These are phyloP conservation scores for Combretum micranthum DNA, from an alignment of 345 rosid species.

Conservation along the genomic window DNA sequence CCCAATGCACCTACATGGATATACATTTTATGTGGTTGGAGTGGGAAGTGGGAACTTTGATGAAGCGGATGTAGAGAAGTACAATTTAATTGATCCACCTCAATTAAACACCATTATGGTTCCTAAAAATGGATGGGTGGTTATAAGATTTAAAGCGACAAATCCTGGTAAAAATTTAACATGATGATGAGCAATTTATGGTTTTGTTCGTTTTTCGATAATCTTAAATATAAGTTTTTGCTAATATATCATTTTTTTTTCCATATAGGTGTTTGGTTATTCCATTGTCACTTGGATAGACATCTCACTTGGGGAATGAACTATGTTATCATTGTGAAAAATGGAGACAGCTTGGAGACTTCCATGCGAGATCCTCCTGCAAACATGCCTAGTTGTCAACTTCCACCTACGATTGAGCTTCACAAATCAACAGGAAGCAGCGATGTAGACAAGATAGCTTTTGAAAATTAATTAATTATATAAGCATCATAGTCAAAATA, in stretches of 20 bases:
- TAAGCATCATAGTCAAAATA: no score
- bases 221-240: neutral
- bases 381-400: conserved; percentile 21
- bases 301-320: conserved; percentile 37
- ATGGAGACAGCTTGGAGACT: conserved; percentile 11
- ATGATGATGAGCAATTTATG: no score
- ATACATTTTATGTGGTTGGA: conserved; percentile 9
- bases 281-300: conserved; percentile 39
- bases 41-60: conserved; percentile 7
- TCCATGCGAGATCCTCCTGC: conserved; percentile 18
- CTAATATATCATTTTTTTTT: neutral
- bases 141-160: no score
- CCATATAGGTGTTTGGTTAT: conserved; percentile 23
- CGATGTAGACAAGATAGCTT: no score
- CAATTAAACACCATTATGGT: conserved; percentile 12
- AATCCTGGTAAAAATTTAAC: no score
- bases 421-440: no score
- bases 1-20: conserved; percentile 28
- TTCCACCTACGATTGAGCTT: no score
- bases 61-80: conserved; percentile 4
- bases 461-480: no score
- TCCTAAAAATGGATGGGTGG: no score
- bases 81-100: conserved; percentile 23
- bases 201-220: no score
- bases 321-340: conserved; percentile 28